Conservation (phyloP, 2,329 filamentous ascomycete species). For the Massarina eburnea region DNA sequence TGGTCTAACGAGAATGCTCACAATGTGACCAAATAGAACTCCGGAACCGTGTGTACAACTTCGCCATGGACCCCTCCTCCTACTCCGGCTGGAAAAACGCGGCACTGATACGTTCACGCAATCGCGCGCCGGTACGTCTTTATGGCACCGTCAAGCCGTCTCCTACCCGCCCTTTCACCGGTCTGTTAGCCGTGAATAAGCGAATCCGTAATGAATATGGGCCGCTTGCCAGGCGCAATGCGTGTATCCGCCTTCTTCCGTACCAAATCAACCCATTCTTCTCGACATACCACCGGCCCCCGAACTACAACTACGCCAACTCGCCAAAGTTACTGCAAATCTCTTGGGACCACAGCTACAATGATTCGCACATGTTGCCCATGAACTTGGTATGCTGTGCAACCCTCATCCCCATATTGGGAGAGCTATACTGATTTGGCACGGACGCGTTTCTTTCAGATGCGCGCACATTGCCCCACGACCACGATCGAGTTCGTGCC, state of each 20-base stretch:
- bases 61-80: too few relatives aligned
- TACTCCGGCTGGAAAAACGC: too few relatives aligned
- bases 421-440: not conserved
- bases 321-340: conserved; percentile 7
- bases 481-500: conserved; percentile 5
- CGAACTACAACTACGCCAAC: conserved; percentile 1
- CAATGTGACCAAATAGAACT: too few relatives aligned
- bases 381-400: too few relatives aligned
- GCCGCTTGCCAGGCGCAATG: conserved; percentile 8
- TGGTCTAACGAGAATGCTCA: too few relatives aligned
- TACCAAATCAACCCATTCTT: conserved; percentile 5
- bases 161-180: conserved; percentile 1
- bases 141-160: not conserved
- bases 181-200: conserved; percentile 7
- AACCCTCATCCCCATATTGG: not conserved
- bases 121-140: not conserved
- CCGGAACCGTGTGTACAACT: too few relatives aligned
- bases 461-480: conserved; percentile 2
- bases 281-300: conserved; percentile 1
- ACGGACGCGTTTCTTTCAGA: conserved; percentile 2
- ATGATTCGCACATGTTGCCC: too few relatives aligned
- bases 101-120: not conserved
- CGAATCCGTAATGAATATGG: conserved; percentile 10
- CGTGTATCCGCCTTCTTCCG: not conserved
- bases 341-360: conserved; percentile 6